phyloP scores from a whole-genome alignment of 768 basidiomycete genomes.

The Macrolepiota dolichaula region DNA sequence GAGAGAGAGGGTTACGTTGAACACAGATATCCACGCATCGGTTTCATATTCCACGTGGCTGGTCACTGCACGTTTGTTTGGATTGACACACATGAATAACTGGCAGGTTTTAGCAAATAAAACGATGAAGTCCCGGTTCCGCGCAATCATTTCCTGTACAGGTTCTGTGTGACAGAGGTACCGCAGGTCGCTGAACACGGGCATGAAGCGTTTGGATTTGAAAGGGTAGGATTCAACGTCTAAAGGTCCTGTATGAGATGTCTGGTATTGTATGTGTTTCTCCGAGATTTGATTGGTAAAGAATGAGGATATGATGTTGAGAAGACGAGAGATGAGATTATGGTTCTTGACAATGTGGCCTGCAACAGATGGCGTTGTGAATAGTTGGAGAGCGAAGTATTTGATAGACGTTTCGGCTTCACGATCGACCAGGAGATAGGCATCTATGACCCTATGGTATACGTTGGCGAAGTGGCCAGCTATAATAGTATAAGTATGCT shows the following conservation, averaged over 20 bases:
- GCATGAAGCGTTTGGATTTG: constrained; percentile 95
- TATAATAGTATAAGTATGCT: constrained; percentile 22
- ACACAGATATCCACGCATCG: constrained; percentile 95
- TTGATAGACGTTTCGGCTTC: constrained; percentile 96
- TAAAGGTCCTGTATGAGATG: constrained; percentile 28
- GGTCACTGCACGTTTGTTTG: constrained; percentile 77
- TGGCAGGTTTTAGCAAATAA: constrained; percentile 77
- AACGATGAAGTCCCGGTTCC: constrained; percentile 59
- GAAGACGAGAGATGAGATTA: constrained; percentile 69
- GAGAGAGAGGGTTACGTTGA: constrained; percentile 90
- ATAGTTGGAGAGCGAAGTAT: constrained; percentile 89
- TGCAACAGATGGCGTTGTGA: constrained; percentile 86
- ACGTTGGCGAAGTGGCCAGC: constrained; percentile 82
- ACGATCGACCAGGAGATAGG: constrained; percentile 88
- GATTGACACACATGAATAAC: constrained; percentile 91
- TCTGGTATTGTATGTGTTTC: constrained; percentile 57
- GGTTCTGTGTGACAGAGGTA: constrained; percentile 79
- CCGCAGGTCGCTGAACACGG: constrained; percentile 87
- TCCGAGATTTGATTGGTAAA: constrained; percentile 87
- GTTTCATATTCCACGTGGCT: constrained; percentile 95
- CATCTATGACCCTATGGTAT: constrained; percentile 84
- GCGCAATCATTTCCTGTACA: constrained; percentile 77
- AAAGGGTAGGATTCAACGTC: constrained; percentile 87
- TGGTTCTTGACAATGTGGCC: constrained; percentile 73
- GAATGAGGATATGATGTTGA: constrained; percentile 84